These are phyloP conservation scores for Cryptococcus depauperatus DNA, from an alignment of 1,284 basidiomycete species.

Conservation along the genomic window DNA sequence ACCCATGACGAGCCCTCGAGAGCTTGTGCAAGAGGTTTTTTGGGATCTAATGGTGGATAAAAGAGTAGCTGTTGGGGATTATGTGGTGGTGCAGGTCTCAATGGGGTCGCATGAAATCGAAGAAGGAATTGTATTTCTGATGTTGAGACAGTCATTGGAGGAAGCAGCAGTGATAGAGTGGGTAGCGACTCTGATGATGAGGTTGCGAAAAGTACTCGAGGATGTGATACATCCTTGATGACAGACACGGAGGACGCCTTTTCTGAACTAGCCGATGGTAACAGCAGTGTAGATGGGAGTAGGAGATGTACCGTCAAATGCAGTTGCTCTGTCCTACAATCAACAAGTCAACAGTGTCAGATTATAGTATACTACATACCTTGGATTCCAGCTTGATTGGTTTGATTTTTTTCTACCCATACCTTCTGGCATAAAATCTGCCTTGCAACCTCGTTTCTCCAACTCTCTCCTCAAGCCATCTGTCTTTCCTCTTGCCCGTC, in stretches of 20 bases:
- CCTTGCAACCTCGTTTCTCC: conserved; percentile 54
- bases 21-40: conserved; percentile 48
- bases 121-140: conserved; percentile 14
- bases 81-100: conserved; percentile 12
- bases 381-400: conserved; percentile 70
- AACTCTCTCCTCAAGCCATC: conserved; percentile 59
- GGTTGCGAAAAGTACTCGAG: conserved; percentile 21
- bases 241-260: conserved; percentile 17
- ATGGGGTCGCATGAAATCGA: conserved; percentile 24
- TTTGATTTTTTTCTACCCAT: conserved; percentile 70
- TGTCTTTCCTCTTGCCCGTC: conserved; percentile 46
- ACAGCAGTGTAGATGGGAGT: conserved; percentile 45
- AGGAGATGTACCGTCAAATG: conserved; percentile 63
- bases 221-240: conserved; percentile 11
- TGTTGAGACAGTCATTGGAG: conserved; percentile 3
- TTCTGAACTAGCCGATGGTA: neutral
- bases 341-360: neutral
- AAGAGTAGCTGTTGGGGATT: conserved; percentile 20
- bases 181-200: conserved; percentile 4
- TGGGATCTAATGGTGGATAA: conserved; percentile 56
- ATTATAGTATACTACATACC: conserved; percentile 49
- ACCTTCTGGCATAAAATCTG: conserved; percentile 68
- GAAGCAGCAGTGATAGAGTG: conserved; percentile 20
- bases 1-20: conserved; percentile 60
- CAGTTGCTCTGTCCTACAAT: conserved; percentile 53